Conservation (phyloP, 257 asterid species). For the Gentiana macrophylla region DNA sequence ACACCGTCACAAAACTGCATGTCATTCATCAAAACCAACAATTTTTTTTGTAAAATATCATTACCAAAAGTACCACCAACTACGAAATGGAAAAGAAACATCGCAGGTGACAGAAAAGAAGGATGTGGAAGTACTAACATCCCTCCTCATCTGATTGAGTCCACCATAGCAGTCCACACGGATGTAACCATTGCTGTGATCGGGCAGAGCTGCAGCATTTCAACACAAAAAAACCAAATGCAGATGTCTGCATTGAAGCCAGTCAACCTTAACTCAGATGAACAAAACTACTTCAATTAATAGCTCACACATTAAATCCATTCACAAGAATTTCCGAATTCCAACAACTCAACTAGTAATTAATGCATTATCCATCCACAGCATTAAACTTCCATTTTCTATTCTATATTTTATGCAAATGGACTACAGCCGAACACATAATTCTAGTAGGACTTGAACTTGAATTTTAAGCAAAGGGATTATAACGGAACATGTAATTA, state of each 20-base stretch:
- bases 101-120: not conserved
- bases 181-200: conserved; percentile 69
- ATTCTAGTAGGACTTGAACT: too few species aligned
- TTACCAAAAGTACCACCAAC: not conserved
- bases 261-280: conserved; percentile 48
- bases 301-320: conserved; percentile 2
- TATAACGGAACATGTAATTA: too few species aligned
- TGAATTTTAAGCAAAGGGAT: too few species aligned
- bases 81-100: not conserved
- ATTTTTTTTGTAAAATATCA: not conserved
- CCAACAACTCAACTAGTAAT: too few species aligned
- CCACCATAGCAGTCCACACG: conserved; percentile 99
- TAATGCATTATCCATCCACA: not conserved
- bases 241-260: conserved; percentile 85
- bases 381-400: not conserved
- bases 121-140: conserved; percentile 41
- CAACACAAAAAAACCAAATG: conserved; percentile 83
- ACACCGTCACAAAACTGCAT: conserved; percentile 95
- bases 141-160: conserved; percentile 99
- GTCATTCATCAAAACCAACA: not conserved
- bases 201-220: conserved; percentile 96
- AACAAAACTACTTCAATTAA: conserved; percentile 2
- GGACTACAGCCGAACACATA: too few species aligned
- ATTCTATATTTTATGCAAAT: too few species aligned
- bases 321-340: not conserved